These are phyloP conservation scores for Tulasnella sp. DNA, from an alignment of 768 basidiomycete species.

Conservation along the genomic window DNA sequence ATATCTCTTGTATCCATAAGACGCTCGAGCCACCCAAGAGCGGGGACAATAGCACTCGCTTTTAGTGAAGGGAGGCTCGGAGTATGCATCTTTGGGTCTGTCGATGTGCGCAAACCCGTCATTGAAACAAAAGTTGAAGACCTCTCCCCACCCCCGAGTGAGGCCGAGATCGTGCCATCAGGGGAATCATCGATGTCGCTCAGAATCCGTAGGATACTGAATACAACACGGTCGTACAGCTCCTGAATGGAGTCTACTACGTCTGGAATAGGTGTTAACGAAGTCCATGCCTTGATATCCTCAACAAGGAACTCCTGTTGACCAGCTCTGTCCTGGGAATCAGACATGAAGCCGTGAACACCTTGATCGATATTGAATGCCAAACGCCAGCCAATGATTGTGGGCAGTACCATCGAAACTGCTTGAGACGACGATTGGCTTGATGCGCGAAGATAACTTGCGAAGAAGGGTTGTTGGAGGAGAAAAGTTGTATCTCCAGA, in stretches of 20 bases:
- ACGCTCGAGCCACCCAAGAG: slow-evolving; percentile 47
- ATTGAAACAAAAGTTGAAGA: slow-evolving; percentile 38
- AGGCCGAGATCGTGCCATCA: slow-evolving; percentile 37
- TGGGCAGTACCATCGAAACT: slow-evolving; percentile 34
- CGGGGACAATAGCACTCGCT: slow-evolving; percentile 37
- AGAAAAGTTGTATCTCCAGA: not conserved
- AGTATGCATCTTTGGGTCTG: slow-evolving; percentile 40
- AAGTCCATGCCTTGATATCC: not conserved
- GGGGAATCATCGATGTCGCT: slow-evolving; percentile 52
- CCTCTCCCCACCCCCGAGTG: slow-evolving; percentile 31
- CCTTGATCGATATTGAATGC: slow-evolving; percentile 33
- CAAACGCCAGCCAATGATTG: slow-evolving; percentile 52
- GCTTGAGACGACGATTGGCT: not conserved
- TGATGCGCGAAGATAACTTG: slow-evolving; percentile 5
- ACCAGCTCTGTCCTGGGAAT: not conserved
- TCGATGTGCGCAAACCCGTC: slow-evolving; percentile 37
- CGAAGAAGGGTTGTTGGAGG: slow-evolving; percentile 4
- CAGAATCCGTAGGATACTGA: slow-evolving; percentile 46
- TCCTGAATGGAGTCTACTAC: slow-evolving; percentile 22
- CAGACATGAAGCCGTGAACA: slow-evolving; percentile 12
- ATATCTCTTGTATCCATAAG: slow-evolving; percentile 22
- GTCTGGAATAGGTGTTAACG: slow-evolving; percentile 2
- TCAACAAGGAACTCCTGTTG: not conserved
- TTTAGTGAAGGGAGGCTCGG: slow-evolving; percentile 55
- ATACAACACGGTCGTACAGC: slow-evolving; percentile 44